Percentiles rank a stretch among this genome's conserved stretches.
These are phyloP conservation scores for Coemansia erecta DNA, from an alignment of 192 early-diverging fungal genomes.

Conservation along the genomic window DNA sequence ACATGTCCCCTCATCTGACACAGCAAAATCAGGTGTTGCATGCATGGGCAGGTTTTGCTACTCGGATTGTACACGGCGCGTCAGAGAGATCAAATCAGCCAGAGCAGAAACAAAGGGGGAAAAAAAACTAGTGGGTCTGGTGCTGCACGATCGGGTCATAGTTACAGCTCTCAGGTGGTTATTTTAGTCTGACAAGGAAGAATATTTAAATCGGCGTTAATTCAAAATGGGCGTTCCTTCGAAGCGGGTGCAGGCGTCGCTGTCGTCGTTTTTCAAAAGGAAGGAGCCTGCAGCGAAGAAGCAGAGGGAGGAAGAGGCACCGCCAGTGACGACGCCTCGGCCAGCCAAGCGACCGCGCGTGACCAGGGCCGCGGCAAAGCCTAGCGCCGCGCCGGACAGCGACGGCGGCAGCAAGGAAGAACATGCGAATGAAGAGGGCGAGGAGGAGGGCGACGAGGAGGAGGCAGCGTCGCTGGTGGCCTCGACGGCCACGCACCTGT, in stretches of 20 bases:
- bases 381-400: not conserved
- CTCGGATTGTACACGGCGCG: no score
- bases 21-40: no score
- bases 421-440: not conserved
- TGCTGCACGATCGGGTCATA: no score
- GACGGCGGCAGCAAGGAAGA: not conserved
- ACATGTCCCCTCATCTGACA: no score
- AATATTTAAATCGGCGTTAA: no score
- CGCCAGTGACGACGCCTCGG: not conserved
- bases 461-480: not conserved
- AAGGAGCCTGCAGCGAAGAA: not conserved
- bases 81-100: no score
- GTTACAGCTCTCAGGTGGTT: no score
- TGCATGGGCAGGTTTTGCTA: no score
- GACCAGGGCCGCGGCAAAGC: not conserved
- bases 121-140: no score
- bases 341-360: slow-evolving; percentile 8
- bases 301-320: not conserved
- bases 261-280: slow-evolving; percentile 47
- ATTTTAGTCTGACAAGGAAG: no score
- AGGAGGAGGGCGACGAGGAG: not conserved
- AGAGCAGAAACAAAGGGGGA: no score
- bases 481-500: not conserved
- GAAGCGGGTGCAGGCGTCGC: slow-evolving; percentile 38
- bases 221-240: slow-evolving; percentile 19